Percentiles rank a stretch among this genome's conserved stretches.
phyloP scores from a whole-genome alignment of 331 rosid species.

The Erythrophleum ivorense region DNA sequence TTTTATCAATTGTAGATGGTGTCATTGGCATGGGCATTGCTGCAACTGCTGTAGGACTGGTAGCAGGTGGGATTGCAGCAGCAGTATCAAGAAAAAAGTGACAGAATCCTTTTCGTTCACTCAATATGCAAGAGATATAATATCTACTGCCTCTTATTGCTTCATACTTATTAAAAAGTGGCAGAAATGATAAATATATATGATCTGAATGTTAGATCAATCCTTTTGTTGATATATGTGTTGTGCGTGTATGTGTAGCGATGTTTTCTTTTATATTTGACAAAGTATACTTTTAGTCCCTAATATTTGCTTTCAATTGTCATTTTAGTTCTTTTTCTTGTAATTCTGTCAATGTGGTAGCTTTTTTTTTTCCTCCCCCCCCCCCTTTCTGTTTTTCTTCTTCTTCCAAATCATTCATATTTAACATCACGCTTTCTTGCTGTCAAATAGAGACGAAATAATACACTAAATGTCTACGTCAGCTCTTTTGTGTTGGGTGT shows the following conservation, averaged over 20 bases:
- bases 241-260: slow-evolving; percentile 1
- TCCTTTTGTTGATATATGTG: slow-evolving; percentile 24
- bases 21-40: slow-evolving; percentile 86
- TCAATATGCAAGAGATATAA: slow-evolving; percentile 35
- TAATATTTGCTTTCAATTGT: not conserved
- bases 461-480: not conserved
- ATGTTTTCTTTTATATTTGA: slow-evolving; percentile 1
- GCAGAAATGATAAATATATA: not conserved
- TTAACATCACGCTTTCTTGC: not conserved
- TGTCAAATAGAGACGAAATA: not conserved
- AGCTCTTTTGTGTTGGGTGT: not conserved
- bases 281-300: not conserved
- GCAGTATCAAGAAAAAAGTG: slow-evolving; percentile 68
- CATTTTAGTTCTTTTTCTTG: not conserved
- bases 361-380: too few species aligned
- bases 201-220: slow-evolving; percentile 3
- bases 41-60: slow-evolving; percentile 79
- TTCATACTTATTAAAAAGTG: slow-evolving; percentile 29
- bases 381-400: too few species aligned
- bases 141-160: slow-evolving; percentile 22
- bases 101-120: slow-evolving; percentile 30
- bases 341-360: not conserved
- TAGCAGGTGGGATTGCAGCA: slow-evolving; percentile 82
- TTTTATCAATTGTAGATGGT: slow-evolving; percentile 70
- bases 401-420: not conserved